phyloP scores from a whole-genome alignment of 108 stramenopile species.

The Nitzschia palea region DNA sequence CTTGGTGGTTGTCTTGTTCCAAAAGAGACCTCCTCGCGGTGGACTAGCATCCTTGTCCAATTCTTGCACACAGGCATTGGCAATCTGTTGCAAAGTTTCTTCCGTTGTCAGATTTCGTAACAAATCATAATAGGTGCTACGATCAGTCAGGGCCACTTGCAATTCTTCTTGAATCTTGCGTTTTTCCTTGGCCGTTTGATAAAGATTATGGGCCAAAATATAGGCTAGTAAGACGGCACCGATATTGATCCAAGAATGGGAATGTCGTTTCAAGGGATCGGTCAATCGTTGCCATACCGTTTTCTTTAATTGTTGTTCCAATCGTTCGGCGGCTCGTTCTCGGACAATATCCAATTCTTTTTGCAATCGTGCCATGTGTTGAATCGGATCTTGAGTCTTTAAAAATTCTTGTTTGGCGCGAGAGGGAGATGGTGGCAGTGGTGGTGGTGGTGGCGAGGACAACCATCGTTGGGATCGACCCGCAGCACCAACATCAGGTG shows the following conservation, averaged over 20 bases:
- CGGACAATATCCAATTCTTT: conserved; percentile 30
- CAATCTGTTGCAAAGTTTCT: conserved; percentile 7
- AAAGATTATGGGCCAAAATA: conserved; percentile 31
- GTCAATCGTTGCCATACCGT: conserved; percentile 14
- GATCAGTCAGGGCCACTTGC: neutral
- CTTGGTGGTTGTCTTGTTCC: neutral
- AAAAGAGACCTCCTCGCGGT: neutral
- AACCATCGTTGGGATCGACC: too few relatives aligned
- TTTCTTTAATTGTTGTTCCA: conserved; percentile 22
- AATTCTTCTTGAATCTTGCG: conserved; percentile 4
- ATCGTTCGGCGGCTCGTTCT: conserved; percentile 11
- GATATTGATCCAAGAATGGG: conserved; percentile 34
- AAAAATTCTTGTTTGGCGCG: conserved; percentile 35
- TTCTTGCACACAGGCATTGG: neutral
- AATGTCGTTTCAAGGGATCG: conserved; percentile 20
- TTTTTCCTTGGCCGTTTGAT: conserved; percentile 12
- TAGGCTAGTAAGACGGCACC: conserved; percentile 26
- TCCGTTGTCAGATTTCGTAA: conserved; percentile 1
- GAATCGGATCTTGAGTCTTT: conserved; percentile 22
- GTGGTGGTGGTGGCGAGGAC: too few relatives aligned
- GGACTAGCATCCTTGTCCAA: neutral
- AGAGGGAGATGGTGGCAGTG: conserved; percentile 17
- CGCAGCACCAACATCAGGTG: too few relatives aligned
- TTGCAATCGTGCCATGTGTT: conserved; percentile 20
- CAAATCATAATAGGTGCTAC: neutral